Evolutionary conservation across 176 grass and related monocot species (phyloP).

Genomic region (Eremochloa ophiuroides): DNA sequence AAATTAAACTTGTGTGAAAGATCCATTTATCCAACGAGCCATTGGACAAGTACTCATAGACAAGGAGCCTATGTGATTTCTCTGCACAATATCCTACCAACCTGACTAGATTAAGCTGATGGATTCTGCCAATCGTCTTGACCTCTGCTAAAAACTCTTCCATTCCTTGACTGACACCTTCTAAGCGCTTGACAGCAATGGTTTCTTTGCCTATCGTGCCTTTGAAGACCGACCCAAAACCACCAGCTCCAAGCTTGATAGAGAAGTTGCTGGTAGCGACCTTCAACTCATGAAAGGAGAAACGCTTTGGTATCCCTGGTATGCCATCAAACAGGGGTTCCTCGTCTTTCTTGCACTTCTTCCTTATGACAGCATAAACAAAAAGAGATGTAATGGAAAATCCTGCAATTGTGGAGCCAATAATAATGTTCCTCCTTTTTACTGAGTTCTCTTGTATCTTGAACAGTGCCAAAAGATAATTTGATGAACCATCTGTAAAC

Average conservation of each 20-base stretch:
- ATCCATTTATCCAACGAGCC: conserved; percentile 1
- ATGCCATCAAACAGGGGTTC: background rate
- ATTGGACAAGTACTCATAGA: background rate
- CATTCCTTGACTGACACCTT: conserved; percentile 31
- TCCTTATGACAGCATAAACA: background rate
- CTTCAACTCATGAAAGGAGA: conserved; percentile 30
- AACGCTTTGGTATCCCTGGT: conserved; percentile 31
- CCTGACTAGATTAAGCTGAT: background rate
- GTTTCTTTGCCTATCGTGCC: conserved; percentile 26
- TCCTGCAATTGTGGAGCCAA: background rate
- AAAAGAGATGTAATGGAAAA: background rate
- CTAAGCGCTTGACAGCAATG: conserved; percentile 36
- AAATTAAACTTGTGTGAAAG: no score
- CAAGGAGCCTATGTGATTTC: conserved; percentile 7
- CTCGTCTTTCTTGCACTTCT: background rate
- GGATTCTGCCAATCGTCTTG: conserved; percentile 4
- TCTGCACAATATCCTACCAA: conserved; percentile 2
- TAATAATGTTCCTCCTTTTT: conserved; percentile 3
- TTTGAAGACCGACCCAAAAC: conserved; percentile 40
- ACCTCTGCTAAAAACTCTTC: conserved; percentile 35
- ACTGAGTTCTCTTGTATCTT: conserved; percentile 3
- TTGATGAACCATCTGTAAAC: background rate
- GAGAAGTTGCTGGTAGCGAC: conserved; percentile 20
- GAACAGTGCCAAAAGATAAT: background rate
- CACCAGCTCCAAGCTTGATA: conserved; percentile 31